A percentile compares a stretch with the other conserved stretches of the same genome.
phyloP scores from a whole-genome alignment of 768 basidiomycete genomes.

The Rossbeevera mucosa region DNA sequence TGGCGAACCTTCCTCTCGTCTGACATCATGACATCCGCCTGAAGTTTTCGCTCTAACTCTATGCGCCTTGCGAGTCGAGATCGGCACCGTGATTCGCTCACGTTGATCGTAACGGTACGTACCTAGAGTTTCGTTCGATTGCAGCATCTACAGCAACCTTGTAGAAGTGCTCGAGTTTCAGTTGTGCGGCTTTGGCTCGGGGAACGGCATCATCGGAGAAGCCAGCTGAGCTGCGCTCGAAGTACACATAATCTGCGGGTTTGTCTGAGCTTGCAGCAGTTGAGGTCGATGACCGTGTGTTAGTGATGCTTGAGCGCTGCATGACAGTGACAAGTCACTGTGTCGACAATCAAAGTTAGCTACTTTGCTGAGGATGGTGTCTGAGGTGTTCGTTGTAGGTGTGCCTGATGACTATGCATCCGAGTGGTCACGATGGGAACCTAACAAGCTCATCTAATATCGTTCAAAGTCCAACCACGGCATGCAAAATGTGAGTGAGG shows the following conservation, averaged over 20 bases:
- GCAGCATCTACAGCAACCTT: slow-evolving; percentile 95
- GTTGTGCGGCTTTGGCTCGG: slow-evolving; percentile 84
- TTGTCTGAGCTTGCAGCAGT: slow-evolving; percentile 30
- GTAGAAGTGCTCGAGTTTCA: slow-evolving; percentile 96
- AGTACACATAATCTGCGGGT: slow-evolving; percentile 81
- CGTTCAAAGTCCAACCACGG: background rate
- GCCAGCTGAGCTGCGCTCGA: slow-evolving; percentile 70
- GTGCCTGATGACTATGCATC: background rate
- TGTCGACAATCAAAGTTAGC: background rate
- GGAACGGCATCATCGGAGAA: slow-evolving; percentile 81
- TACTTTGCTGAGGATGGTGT: background rate
- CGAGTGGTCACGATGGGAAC: slow-evolving; percentile 19
- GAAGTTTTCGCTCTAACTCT: slow-evolving; percentile 78
- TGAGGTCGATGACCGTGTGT: slow-evolving; percentile 25
- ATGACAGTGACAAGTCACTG: slow-evolving; percentile 8
- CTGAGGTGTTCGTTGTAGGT: background rate
- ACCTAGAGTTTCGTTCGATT: slow-evolving; percentile 91
- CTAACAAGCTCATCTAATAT: background rate
- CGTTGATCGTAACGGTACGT: slow-evolving; percentile 3
- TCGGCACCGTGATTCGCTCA: slow-evolving; percentile 2
- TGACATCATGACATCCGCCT: slow-evolving; percentile 60
- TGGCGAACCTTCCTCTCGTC: slow-evolving; percentile 87
- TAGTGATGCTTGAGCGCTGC: slow-evolving; percentile 29
- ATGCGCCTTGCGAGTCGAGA: slow-evolving; percentile 56
- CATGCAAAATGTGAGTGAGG: slow-evolving; percentile 3